Base-by-base conservation (phyloP, 2,329 filamentous ascomycete genomes). In the Fusarium pininemorale region DNA sequence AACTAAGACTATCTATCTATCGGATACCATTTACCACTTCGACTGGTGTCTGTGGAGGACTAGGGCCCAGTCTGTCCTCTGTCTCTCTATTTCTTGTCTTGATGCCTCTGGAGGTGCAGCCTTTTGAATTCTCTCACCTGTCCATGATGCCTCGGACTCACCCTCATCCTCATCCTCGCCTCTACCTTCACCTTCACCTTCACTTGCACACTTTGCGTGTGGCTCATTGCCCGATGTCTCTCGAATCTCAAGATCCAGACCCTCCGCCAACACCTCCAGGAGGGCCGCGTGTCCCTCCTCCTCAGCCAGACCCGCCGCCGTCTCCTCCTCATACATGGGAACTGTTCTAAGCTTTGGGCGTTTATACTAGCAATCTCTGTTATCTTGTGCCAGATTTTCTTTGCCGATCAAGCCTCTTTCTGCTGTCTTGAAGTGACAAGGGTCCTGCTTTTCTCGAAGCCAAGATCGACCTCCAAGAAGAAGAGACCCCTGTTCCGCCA, bases 191-290 rank as follows among this genome's bases (percentile, higher is more conserved):
- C n/a, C 47, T 64, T 56, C 14, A 18, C 22, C 47, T 58, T 56
- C 14, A 28, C 35, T 32, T 30, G 28, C 15, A 66, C 28, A 50
- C 57, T 53, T 35, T 37, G 26, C 39, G 26, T 51, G 63, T 70
- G 60, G 60, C 54, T 57, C 70, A 48, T 37, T 53, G 41, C 28
- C 57, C 59, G 44, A 38, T 66, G 35, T 47, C 53, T 53, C 39
- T 55, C 38, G 58, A 71, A 41, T 28, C 60, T 12, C 69, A 68
- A 53, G 69, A 74, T 48, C 77, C 77, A 56, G 77, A 79, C 48
- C 77, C 77, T 74, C 77, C 75, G 24, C 77, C 77, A 41, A 79
- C 77, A 42, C 77, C 77, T 51, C 77, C 77, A 51, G 77, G 77
- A 63, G 78, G 78, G 30, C 78, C 78, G 44, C 77, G 78, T 56